A percentile compares a stretch with the other conserved stretches of the same genome.
These are phyloP conservation scores for Wickerhamomyces sp. DNA, from an alignment of 1,139 yeast species.

Conservation along the genomic window DNA sequence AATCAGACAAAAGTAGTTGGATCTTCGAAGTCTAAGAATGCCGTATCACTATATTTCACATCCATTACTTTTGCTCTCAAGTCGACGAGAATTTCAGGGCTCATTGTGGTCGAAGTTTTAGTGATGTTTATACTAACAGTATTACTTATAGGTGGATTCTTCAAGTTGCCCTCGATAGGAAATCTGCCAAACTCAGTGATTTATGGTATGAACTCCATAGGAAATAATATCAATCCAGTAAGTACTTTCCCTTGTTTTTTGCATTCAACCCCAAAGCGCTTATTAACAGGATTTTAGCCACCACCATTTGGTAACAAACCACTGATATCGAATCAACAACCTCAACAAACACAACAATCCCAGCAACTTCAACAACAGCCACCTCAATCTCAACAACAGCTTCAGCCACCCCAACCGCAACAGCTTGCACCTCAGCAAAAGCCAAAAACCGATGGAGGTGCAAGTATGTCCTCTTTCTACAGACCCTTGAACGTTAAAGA, in stretches of 20 bases:
- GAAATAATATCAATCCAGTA: slow-evolving; percentile 11
- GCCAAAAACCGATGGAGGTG: slow-evolving; percentile 11
- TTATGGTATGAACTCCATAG: slow-evolving; percentile 17
- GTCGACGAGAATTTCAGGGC: neutral
- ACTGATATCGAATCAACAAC: slow-evolving; percentile 8
- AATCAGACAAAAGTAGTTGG: too few relatives aligned
- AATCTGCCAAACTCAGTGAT: slow-evolving; percentile 12
- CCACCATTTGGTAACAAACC: slow-evolving; percentile 4
- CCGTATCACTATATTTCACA: too few relatives aligned
- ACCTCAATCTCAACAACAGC: slow-evolving; percentile 5
- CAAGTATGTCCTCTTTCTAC: slow-evolving; percentile 39
- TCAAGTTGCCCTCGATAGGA: slow-evolving; percentile 12
- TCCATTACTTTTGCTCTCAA: too few relatives aligned
- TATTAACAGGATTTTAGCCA: neutral
- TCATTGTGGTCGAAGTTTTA: neutral
- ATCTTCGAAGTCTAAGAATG: too few relatives aligned
- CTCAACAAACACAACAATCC: slow-evolving; percentile 14
- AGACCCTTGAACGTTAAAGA: slow-evolving; percentile 94
- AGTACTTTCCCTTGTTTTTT: neutral
- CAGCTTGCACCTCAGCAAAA: slow-evolving; percentile 10
- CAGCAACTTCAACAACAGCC: slow-evolving; percentile 20
- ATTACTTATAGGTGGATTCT: slow-evolving; percentile 6
- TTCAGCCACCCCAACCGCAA: slow-evolving; percentile 10
- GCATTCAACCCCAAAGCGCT: neutral
- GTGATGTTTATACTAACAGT: neutral